Conservation (phyloP, 1,139 yeast genomes). For the Pichia sp. region DNA sequence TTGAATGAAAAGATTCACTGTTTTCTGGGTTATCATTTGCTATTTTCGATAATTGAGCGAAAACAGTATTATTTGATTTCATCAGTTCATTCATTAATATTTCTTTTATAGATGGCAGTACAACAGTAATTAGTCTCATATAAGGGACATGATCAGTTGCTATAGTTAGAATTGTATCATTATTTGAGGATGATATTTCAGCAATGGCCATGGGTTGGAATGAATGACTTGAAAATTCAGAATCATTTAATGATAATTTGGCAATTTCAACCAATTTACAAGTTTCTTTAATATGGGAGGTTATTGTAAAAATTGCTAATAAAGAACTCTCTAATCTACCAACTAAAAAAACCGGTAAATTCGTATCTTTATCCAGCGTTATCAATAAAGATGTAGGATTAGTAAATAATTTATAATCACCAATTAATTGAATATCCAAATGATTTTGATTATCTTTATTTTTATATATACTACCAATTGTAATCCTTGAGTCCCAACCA, state of each 20-base stretch:
- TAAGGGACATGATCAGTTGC: slow-evolving; percentile 75
- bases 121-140: slow-evolving; percentile 55
- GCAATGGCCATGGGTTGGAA: slow-evolving; percentile 54
- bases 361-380: slow-evolving; percentile 13
- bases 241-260: slow-evolving; percentile 62
- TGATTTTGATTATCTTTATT: not conserved
- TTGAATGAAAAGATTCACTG: slow-evolving; percentile 23
- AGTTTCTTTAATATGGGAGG: not conserved
- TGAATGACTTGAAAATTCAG: slow-evolving; percentile 63
- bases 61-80: not conserved
- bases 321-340: slow-evolving; percentile 60
- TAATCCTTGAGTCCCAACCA: slow-evolving; percentile 55
- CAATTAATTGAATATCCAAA: slow-evolving; percentile 21
- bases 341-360: slow-evolving; percentile 38
- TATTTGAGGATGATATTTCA: slow-evolving; percentile 17
- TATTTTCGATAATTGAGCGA: not conserved
- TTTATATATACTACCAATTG: slow-evolving; percentile 33
- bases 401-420: slow-evolving; percentile 36
- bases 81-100: slow-evolving; percentile 5
- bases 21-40: not conserved
- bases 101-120: slow-evolving; percentile 33
- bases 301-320: slow-evolving; percentile 38
- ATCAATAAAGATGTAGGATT: slow-evolving; percentile 43
- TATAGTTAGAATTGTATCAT: slow-evolving; percentile 18
- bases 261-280: slow-evolving; percentile 31